phyloP scores from a whole-genome alignment of 2,329 filamentous ascomycete species.

The Fusarium albosuccineum region DNA sequence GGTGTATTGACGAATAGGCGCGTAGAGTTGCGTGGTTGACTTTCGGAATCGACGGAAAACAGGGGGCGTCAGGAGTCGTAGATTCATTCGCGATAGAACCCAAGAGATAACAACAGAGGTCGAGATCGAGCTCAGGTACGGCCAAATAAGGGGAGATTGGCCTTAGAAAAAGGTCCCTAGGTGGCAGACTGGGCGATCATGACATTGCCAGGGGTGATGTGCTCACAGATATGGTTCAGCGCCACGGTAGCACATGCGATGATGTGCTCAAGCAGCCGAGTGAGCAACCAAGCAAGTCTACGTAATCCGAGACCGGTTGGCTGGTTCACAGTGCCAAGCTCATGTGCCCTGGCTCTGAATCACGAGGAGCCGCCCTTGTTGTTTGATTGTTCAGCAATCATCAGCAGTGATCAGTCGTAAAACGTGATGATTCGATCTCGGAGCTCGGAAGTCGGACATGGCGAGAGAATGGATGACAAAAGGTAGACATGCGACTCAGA shows the following conservation, averaged over 20 bases:
- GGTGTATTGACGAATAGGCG: slow-evolving; percentile 1
- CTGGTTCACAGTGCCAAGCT: slow-evolving; percentile 1
- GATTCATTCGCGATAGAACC: slow-evolving; percentile 16
- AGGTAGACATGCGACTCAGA: slow-evolving; percentile 5
- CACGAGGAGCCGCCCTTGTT: slow-evolving; percentile 3
- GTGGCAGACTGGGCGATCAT: slow-evolving; percentile 13
- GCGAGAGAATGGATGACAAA: slow-evolving; percentile 31
- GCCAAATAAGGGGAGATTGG: slow-evolving; percentile 5
- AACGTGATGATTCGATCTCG: slow-evolving; percentile 15
- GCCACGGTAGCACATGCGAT: slow-evolving; percentile 30
- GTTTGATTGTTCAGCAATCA: slow-evolving; percentile 15
- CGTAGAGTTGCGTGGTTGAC: not conserved
- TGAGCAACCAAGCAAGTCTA: slow-evolving; percentile 35
- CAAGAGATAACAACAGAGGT: slow-evolving; percentile 20
- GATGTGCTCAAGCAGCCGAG: slow-evolving; percentile 38
- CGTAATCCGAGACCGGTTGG: slow-evolving; percentile 16
- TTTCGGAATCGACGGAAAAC: slow-evolving; percentile 22
- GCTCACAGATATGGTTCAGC: slow-evolving; percentile 33
- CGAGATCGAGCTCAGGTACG: slow-evolving; percentile 13
- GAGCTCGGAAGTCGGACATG: slow-evolving; percentile 39
- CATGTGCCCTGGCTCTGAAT: slow-evolving; percentile 22
- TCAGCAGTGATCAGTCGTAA: slow-evolving; percentile 14
- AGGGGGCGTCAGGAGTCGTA: slow-evolving; percentile 1
- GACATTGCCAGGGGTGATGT: slow-evolving; percentile 23
- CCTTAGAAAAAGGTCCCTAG: slow-evolving; percentile 11